These are phyloP conservation scores for Neurospora crassa DNA, from an alignment of 2,329 filamentous ascomycete genomes.

Conservation along the genomic window DNA sequence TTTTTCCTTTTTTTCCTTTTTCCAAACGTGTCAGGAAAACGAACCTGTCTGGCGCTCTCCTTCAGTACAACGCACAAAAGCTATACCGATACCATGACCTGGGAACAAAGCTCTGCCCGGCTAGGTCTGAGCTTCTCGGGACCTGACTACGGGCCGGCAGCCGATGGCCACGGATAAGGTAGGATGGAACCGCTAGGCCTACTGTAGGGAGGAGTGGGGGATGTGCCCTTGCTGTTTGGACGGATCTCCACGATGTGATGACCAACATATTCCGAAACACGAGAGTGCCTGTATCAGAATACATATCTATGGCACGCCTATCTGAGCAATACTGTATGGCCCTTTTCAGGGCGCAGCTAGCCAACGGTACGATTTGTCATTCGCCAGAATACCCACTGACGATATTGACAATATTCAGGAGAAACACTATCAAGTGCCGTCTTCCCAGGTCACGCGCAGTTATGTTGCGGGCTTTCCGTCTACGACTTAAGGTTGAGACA, in stretches of 20 bases:
- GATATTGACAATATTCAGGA: neutral
- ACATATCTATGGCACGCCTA: neutral
- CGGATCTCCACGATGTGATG: constrained; percentile 18
- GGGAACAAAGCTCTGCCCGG: neutral
- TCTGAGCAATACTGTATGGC: neutral
- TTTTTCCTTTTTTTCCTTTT: too few species aligned
- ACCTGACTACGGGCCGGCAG: constrained; percentile 5
- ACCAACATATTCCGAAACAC: constrained; percentile 24
- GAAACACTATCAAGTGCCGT: neutral
- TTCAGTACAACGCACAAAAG: too few species aligned
- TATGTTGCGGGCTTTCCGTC: neutral
- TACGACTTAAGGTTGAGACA: neutral
- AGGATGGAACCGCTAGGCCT: neutral
- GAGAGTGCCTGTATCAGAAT: constrained; percentile 15
- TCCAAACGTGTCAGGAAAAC: too few species aligned
- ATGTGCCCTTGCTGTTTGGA: constrained; percentile 9
- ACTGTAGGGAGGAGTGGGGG: constrained; percentile 9
- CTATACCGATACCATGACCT: neutral
- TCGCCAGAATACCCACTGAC: neutral
- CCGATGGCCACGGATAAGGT: constrained; percentile 1
- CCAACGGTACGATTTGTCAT: neutral
- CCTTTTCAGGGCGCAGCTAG: neutral
- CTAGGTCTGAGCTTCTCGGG: constrained; percentile 14
- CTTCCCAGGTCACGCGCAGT: neutral
- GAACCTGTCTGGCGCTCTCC: too few species aligned